Base-by-base conservation (phyloP, 495 filamentous ascomycete genomes). In the Xylaria palmicola region DNA sequence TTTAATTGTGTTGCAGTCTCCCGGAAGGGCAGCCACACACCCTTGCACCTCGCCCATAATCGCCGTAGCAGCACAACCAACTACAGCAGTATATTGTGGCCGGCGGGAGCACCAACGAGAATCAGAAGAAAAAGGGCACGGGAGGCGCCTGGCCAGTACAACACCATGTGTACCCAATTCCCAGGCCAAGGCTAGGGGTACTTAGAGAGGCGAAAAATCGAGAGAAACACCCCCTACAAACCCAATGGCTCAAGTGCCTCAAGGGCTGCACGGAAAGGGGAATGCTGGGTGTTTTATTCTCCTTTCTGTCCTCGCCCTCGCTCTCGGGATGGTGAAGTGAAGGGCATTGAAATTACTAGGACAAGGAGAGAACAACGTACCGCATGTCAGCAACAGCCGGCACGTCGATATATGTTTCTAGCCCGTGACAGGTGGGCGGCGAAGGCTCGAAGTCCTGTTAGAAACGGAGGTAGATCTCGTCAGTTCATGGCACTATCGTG, bases 391-490 rank as follows among this genome's bases (percentile, higher is more conserved):
- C 65, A 65, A 74, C 65, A 32, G 72, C 66, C 50, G 72, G 74
- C 59, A 78, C 71, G 47, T 80, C 78, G 55, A 80, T 71, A 63
- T 79, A 80, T 63, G 60, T 20, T 41, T 78, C 76, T 66, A 80
- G 72, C 74, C 76, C 78, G 63, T 74, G 62, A 65, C 76, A 76
- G 50, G 76, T 74, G 59, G 72, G 69, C 68, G 77, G 71, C 71
- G 77, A 76, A 70, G 74, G 71, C 75, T 78, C 78, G 73, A 77
- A 80, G 64, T 79, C 78, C 78, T 80, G 71, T 66, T 75, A 65
- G 68, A 68, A 15, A 63, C 65, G 63, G 51, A 58, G 60, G 64
- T 56, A 63, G 56, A 66, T 58, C 52, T 68, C 45, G 68, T 66
- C 62, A 59, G 65, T 55, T 55, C 63, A 68, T 62, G 57, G 48